phyloP scores from a whole-genome alignment of 2,329 filamentous ascomycete genomes.

The Colletotrichum sp. region DNA sequence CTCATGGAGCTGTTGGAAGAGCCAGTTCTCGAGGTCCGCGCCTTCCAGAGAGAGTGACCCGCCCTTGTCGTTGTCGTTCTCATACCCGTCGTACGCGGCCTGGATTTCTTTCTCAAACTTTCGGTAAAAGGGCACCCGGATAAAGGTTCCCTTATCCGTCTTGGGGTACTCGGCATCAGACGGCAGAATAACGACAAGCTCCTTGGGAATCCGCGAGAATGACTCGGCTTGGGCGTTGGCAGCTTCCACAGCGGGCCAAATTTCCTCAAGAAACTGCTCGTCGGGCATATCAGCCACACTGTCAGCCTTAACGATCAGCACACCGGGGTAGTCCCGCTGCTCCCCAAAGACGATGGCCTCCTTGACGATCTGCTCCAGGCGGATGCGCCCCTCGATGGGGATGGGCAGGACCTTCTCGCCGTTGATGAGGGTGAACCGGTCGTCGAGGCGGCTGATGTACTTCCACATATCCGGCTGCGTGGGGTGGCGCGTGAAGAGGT shows the following conservation, averaged over 20 bases:
- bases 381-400: constrained; percentile 35
- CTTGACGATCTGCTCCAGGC: constrained; percentile 33
- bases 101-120: constrained; percentile 37
- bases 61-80: constrained; percentile 18
- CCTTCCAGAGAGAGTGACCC: constrained; percentile 20
- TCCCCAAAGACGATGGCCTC: constrained; percentile 38
- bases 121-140: constrained; percentile 42
- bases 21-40: constrained; percentile 28
- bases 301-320: constrained; percentile 33
- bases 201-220: constrained; percentile 46
- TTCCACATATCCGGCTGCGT: constrained; percentile 39
- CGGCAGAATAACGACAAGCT: constrained; percentile 40
- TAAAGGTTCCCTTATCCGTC: constrained; percentile 52
- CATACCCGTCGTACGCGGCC: not conserved
- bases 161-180: constrained; percentile 36
- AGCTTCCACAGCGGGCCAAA: constrained; percentile 21
- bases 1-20: not conserved
- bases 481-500: constrained; percentile 40
- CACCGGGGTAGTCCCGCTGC: constrained; percentile 32
- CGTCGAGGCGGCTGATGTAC: constrained; percentile 39
- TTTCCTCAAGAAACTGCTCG: constrained; percentile 34
- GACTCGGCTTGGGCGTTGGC: constrained; percentile 44
- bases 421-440: constrained; percentile 39
- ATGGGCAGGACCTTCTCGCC: constrained; percentile 44
- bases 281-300: constrained; percentile 28